A percentile compares a stretch with the other conserved stretches of the same genome.
These are phyloP conservation scores for Juncus effusus DNA, from an alignment of 176 grass and related monocot species.

Conservation along the genomic window DNA sequence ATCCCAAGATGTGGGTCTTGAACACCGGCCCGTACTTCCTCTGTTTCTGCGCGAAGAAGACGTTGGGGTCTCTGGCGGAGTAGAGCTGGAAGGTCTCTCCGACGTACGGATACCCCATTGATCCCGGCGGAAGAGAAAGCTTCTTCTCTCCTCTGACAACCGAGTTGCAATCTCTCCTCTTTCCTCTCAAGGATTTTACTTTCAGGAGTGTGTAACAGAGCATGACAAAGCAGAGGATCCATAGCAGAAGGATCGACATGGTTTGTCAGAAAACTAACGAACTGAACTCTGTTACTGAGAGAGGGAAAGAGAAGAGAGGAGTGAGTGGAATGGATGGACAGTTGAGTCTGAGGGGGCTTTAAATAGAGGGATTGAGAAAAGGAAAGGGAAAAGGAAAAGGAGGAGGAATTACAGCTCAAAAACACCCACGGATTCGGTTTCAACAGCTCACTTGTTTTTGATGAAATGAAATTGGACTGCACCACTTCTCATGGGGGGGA, in stretches of 20 bases:
- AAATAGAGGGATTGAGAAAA: conserved; percentile 5
- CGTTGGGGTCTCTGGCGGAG: conserved; percentile 71
- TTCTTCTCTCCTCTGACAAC: not conserved
- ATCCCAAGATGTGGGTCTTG: conserved; percentile 93
- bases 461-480: not conserved
- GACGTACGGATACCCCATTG: conserved; percentile 93
- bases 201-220: conserved; percentile 23
- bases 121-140: conserved; percentile 69
- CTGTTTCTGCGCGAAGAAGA: conserved; percentile 73
- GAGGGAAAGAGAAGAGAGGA: conserved; percentile 5
- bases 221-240: conserved; percentile 33
- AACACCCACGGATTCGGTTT: conserved; percentile 13
- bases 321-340: not conserved
- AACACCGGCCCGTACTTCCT: conserved; percentile 74
- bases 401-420: conserved; percentile 15
- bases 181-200: conserved; percentile 6
- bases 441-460: conserved; percentile 14
- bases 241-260: conserved; percentile 32
- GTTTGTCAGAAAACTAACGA: not conserved
- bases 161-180: not conserved
- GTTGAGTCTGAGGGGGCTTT: conserved; percentile 4
- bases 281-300: not conserved
- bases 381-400: not conserved
- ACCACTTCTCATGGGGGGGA: conserved; percentile 1
- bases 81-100: conserved; percentile 95